These are phyloP conservation scores for Prunus mongolica DNA, from an alignment of 306 rosid species.

Conservation along the genomic window DNA sequence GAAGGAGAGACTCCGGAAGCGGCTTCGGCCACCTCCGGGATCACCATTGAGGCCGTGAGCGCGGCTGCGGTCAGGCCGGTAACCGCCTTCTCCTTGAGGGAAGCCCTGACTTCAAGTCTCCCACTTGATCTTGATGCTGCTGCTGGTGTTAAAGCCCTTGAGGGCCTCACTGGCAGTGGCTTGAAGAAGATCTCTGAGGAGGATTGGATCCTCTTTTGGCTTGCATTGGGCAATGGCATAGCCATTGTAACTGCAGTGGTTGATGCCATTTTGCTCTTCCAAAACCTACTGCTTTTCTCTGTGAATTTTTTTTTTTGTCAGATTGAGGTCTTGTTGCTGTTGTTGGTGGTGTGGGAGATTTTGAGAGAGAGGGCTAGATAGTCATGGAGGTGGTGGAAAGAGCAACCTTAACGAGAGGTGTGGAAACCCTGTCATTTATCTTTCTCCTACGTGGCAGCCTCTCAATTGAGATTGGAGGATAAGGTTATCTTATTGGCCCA, in stretches of 20 bases:
- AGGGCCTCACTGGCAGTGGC: conserved; percentile 47
- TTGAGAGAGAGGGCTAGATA: conserved; percentile 15
- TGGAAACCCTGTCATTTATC: conserved; percentile 36
- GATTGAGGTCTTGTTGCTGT: neutral
- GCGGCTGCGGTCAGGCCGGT: conserved; percentile 71
- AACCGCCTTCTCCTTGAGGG: conserved; percentile 84
- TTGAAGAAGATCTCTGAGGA: conserved; percentile 48
- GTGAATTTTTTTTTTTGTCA: conserved; percentile 7
- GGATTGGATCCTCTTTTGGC: conserved; percentile 45
- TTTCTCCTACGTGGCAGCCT: conserved; percentile 69
- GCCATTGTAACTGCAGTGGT: conserved; percentile 77
- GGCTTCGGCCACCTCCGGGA: conserved; percentile 89
- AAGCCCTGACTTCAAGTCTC: conserved; percentile 57
- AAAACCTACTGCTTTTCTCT: conserved; percentile 4
- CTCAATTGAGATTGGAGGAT: conserved; percentile 46
- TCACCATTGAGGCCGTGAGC: conserved; percentile 71
- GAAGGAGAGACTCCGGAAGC: conserved; percentile 73
- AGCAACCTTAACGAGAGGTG: conserved; percentile 42
- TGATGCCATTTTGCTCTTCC: conserved; percentile 52
- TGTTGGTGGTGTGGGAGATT: neutral
- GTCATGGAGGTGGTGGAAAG: conserved; percentile 22
- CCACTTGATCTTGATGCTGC: conserved; percentile 33
- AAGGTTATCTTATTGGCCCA: conserved; percentile 64
- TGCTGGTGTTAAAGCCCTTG: conserved; percentile 27
- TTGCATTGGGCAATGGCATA: conserved; percentile 46